Evolutionary conservation across 441 rosid species (phyloP).

Genomic region (Biscutella laevigata): DNA sequence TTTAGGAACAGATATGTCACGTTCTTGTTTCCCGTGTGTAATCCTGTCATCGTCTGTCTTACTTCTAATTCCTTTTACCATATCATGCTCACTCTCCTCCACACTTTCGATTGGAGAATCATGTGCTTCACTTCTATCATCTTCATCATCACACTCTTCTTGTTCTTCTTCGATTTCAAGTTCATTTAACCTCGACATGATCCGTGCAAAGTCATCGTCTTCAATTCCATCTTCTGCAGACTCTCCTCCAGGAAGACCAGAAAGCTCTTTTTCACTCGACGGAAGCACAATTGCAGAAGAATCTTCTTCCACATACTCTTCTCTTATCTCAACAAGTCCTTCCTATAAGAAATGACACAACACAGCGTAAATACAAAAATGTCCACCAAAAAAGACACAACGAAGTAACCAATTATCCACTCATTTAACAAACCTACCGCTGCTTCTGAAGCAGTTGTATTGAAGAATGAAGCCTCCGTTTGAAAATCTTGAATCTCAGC

Average conservation of each 20-base stretch:
- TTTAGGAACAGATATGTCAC: slow-evolving; percentile 13
- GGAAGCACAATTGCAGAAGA: slow-evolving; percentile 19
- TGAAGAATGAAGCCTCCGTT: slow-evolving; percentile 71
- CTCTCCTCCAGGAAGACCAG: slow-evolving; percentile 24
- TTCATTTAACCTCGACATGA: slow-evolving; percentile 74
- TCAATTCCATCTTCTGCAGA: slow-evolving; percentile 29
- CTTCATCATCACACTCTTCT: slow-evolving; percentile 38
- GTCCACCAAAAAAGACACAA: too few species aligned
- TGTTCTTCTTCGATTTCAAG: slow-evolving; percentile 81
- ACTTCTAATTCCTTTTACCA: slow-evolving; percentile 25
- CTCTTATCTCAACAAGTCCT: slow-evolving; percentile 84
- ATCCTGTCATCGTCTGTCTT: neutral
- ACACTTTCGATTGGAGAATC: neutral
- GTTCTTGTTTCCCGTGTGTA: neutral
- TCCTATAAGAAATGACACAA: slow-evolving; percentile 37
- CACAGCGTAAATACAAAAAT: too few species aligned
- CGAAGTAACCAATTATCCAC: neutral
- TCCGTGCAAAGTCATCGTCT: slow-evolving; percentile 59
- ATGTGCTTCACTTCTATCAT: slow-evolving; percentile 27
- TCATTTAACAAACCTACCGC: slow-evolving; percentile 38
- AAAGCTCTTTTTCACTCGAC: slow-evolving; percentile 19
- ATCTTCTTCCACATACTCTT: slow-evolving; percentile 52
- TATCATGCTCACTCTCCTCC: slow-evolving; percentile 24
- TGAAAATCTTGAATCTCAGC: slow-evolving; percentile 61
- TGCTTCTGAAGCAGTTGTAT: slow-evolving; percentile 65